These are phyloP conservation scores for Hypoxylon sp. DNA, from an alignment of 2,329 filamentous ascomycete species.

Conservation along the genomic window DNA sequence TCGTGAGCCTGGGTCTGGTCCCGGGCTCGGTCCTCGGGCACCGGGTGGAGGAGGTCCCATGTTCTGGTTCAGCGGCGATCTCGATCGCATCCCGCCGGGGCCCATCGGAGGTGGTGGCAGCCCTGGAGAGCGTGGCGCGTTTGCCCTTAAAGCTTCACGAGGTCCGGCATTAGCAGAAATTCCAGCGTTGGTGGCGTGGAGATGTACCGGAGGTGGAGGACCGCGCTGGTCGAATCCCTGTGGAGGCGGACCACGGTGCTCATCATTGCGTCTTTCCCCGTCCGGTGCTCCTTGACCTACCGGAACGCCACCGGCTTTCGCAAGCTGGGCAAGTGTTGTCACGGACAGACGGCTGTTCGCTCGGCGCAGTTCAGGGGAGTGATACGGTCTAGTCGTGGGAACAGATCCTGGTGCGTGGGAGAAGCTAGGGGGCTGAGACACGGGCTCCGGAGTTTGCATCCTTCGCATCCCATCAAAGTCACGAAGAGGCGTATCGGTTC, in stretches of 20 bases:
- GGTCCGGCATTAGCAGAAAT: constrained; percentile 63
- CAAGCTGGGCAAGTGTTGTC: constrained; percentile 81
- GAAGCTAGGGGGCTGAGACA: constrained; percentile 80
- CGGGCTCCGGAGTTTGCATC: constrained; percentile 75
- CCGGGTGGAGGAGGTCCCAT: constrained; percentile 43
- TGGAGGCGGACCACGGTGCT: constrained; percentile 45
- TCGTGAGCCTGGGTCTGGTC: constrained; percentile 44
- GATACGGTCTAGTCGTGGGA: constrained; percentile 73
- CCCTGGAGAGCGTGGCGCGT: constrained; percentile 48
- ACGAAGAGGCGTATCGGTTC: constrained; percentile 51
- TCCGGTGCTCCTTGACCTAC: constrained; percentile 45
- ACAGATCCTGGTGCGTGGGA: constrained; percentile 75
- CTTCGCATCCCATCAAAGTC: constrained; percentile 63
- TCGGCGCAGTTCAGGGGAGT: constrained; percentile 78
- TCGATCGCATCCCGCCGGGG: constrained; percentile 52
- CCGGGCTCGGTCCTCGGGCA: constrained; percentile 46
- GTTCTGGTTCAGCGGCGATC: constrained; percentile 54
- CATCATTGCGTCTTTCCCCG: constrained; percentile 46
- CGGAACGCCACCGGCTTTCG: constrained; percentile 68
- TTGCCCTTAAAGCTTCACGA: constrained; percentile 60
- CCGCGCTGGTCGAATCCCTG: constrained; percentile 49
- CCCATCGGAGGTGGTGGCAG: constrained; percentile 53
- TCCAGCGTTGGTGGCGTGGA: constrained; percentile 58
- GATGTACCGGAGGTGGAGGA: constrained; percentile 59
- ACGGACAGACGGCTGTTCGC: constrained; percentile 86